Evolutionary conservation across 805 yeast genomes (phyloP).

Genomic region (Peterozyma xylosa): DNA sequence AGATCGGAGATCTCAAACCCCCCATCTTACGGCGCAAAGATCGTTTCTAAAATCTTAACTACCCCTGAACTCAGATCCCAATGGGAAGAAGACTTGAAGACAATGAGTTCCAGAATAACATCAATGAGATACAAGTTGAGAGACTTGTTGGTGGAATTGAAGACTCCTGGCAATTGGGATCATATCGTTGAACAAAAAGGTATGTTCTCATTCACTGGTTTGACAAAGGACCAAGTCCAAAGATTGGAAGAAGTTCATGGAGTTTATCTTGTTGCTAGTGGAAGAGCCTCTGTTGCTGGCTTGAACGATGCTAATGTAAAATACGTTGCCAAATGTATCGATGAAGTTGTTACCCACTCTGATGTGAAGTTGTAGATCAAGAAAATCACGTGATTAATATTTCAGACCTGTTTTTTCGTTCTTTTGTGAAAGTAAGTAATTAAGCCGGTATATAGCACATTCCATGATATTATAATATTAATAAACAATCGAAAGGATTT

Average conservation of each 20-base stretch:
- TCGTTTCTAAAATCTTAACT: slow-evolving; percentile 71
- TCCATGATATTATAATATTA: too few relatives aligned
- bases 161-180: slow-evolving; percentile 69
- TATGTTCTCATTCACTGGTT: slow-evolving; percentile 93
- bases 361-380: neutral
- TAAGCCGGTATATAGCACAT: too few relatives aligned
- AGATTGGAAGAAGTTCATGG: slow-evolving; percentile 56
- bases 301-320: slow-evolving; percentile 75
- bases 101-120: slow-evolving; percentile 74
- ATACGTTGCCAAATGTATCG: slow-evolving; percentile 56
- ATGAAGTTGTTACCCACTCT: slow-evolving; percentile 27
- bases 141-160: slow-evolving; percentile 44
- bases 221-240: slow-evolving; percentile 24
- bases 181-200: slow-evolving; percentile 87
- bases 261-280: slow-evolving; percentile 83
- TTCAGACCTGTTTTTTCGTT: too few relatives aligned
- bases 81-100: slow-evolving; percentile 78
- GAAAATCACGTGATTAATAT: too few relatives aligned
- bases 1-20: slow-evolving; percentile 91
- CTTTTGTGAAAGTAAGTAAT: too few relatives aligned
- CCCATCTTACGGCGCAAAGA: slow-evolving; percentile 88
- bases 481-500: too few relatives aligned
- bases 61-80: slow-evolving; percentile 50
- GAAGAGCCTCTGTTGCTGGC: slow-evolving; percentile 89
- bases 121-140: slow-evolving; percentile 61